Conservation (phyloP, 768 basidiomycete species). For the Lactarius sp. region DNA sequence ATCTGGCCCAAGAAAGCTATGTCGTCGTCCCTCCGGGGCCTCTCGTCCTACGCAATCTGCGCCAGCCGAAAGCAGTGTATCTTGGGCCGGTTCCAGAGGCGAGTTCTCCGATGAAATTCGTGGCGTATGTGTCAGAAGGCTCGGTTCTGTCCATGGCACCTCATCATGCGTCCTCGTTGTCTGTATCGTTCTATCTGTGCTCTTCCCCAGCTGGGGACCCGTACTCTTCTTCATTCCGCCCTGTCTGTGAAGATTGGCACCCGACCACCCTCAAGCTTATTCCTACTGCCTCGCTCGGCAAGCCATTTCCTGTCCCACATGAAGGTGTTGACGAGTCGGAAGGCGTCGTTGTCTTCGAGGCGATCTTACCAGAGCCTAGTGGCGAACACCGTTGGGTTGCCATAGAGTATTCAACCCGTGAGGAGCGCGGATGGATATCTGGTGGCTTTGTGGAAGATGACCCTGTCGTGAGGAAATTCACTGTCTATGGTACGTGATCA, state of each 20-base stretch:
- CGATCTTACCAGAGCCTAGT: constrained; percentile 33
- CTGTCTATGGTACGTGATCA: constrained; percentile 43
- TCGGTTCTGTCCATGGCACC: constrained; percentile 48
- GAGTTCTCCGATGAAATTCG: constrained; percentile 35
- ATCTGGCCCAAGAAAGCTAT: constrained; percentile 26
- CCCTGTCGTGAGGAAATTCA: constrained; percentile 33
- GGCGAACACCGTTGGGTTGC: constrained; percentile 43
- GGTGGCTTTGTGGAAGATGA: constrained; percentile 45
- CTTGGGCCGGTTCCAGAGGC: constrained; percentile 43
- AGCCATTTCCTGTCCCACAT: constrained; percentile 57
- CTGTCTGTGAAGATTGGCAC: constrained; percentile 25
- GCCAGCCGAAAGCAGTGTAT: constrained; percentile 42
- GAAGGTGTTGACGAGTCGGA: constrained; percentile 74
- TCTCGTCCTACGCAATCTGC: constrained; percentile 43
- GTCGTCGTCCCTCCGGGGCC: constrained; percentile 37
- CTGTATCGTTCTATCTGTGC: constrained; percentile 47
- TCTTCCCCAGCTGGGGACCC: constrained; percentile 12
- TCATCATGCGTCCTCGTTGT: constrained; percentile 42
- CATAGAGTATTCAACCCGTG: constrained; percentile 45
- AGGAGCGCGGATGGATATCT: constrained; percentile 57
- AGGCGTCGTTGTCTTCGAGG: constrained; percentile 62
- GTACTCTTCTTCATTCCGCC: neutral
- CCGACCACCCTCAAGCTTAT: constrained; percentile 55
- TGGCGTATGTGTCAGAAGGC: constrained; percentile 59
- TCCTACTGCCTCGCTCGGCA: constrained; percentile 51